Evolutionary conservation across 164 flowering plant genomes (phyloP), one percentile per base, ranked within the genome.

Genomic region (Aristolochia fimbriata): DNA sequence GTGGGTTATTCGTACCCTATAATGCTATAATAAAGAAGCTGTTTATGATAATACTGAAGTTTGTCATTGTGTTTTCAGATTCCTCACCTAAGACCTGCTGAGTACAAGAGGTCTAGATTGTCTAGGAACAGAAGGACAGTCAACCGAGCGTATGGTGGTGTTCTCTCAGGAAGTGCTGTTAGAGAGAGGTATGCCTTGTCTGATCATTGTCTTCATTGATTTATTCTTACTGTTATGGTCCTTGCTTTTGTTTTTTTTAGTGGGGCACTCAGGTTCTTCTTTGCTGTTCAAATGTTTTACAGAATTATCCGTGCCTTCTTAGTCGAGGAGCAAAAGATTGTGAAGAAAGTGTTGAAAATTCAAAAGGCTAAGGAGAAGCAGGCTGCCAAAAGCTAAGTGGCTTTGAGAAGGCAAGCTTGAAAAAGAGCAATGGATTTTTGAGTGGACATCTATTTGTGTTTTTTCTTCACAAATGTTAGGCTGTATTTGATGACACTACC

Each of bases 1-100:
- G 30, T 27, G n/a, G n/a, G 30, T 27, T 27, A 27, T 27, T 27
- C 30, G 30, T 27, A 5, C n/a, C n/a, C n/a, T n/a, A n/a, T n/a
- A 27, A 27, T 27, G 2, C 30, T 27, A 27, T 37, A 37, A 37
- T 37, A 4, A 6, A 5, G 22, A 4, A 17, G 19, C 14, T 49
- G 51, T n/a, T n/a, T 48, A 19, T 2, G 4, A 12, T 48, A 11
- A 4, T 20, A 25, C 46, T n/a, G 31, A 30, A 2, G 27, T 27
- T 30, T 56, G n/a, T 56, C 41, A 12, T 17, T 51, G 21, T 48
- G 3, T 49, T 6, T 55, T 13, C 74, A 86, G 93, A 84, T 86
- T 76, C 90, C 94, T 46, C 94, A 84, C 64, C 70, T 86, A 78
- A 84, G 94, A 73, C 90, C 93, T 63, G 65, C 88, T 27, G 92